Evolutionary conservation across 1,284 basidiomycete species (phyloP), one percentile per base, ranked within the genome.

Genomic region (Farysia itapuensis): DNA sequence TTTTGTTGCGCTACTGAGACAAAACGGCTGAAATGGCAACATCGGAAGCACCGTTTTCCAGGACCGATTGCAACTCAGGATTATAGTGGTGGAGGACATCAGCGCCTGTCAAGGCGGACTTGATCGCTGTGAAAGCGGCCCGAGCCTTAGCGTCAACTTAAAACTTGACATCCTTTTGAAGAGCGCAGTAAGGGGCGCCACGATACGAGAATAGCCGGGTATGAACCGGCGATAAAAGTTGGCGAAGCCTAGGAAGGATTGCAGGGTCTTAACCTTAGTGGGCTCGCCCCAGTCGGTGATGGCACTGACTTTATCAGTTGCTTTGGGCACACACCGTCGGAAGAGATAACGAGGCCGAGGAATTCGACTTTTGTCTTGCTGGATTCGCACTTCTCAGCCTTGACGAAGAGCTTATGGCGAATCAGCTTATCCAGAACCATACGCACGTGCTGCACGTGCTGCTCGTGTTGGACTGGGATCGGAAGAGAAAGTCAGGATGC

Each of bases 171-270:
- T 28, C 9, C 26, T n/a, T 24, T 26, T 37, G 7, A 37, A 13
- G 5, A 39, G 37, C 5, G 20, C 36, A 14, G 43, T 39, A 13
- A 46, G 36, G 5, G 37, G 36, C 13, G 21, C 30, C n/a, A 35
- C 14, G 11, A 39, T 29, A 16, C 22, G 21, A 19, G 36, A 30
- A 32, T 33, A 46, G 22, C 29, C n/a, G 16, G 19, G 18, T 25
- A 46, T 39, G 43, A 46, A 46, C 9, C 23, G 29, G 4, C 36
- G 37, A 18, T 46, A 46, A 37, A 32, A 46, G 25, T 46, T 46
- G 16, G 43, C 43, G 24, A 46, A 33, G 5, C 43, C 43, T 7
- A 46, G 29, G 43, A 46, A 39, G 14, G 29, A 35, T 25, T 39
- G 36, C 13, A 46, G 29, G n/a, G 37, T 15, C 8, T 19, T 5